Evolutionary conservation across 192 early-diverging fungal genomes (phyloP), one percentile per base, ranked within the genome.

Genomic region (Backusella circina): DNA sequence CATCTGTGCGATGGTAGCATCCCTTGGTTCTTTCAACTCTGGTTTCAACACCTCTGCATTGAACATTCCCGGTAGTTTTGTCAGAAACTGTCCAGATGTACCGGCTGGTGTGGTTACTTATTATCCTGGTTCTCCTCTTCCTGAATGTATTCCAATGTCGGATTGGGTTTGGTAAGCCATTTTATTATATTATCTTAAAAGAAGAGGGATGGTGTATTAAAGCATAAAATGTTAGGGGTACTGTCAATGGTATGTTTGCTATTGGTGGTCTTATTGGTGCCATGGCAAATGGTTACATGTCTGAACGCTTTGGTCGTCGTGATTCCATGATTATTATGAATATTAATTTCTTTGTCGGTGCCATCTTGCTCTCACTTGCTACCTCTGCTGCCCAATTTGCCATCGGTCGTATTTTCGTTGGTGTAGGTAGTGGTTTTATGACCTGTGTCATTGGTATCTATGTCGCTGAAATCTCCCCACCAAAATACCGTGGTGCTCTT

Each of bases 261-360:
- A 74, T 88, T 35, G 93, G 91, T 50, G 92, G 90, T 41, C 80
- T 92, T 16, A 16, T 88, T 5, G 93, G 93, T 33, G 91, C 85
- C 30, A 76, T 93, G 31, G 74, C 85, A 18, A 90, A 89, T 64
- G 88, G 88, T 61, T 75, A 78, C 15, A 79, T 91, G 70, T 84
- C 90, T 38, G 78, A 88, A 73, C 69, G 75, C 41, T 87, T 84
- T 65, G 93, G 93, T n/a, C 90, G 92, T 73, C 88, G 90, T 74
- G 84, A 87, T 57, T 76, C 85, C 5, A 82, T 90, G 65, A 73
- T 90, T 21, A 68, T 78, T 57, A 83, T 81, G 76, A 90, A 90
- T 79, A 44, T 87, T 3, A 66, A 77, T 28, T 90, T 83, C 77
- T 72, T 85, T 35, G 71, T 87, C 18, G 83, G 88, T 18, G 81